Evolutionary conservation across 192 early-diverging fungal genomes (phyloP).

Genomic region (Backusella liffmaniae): DNA sequence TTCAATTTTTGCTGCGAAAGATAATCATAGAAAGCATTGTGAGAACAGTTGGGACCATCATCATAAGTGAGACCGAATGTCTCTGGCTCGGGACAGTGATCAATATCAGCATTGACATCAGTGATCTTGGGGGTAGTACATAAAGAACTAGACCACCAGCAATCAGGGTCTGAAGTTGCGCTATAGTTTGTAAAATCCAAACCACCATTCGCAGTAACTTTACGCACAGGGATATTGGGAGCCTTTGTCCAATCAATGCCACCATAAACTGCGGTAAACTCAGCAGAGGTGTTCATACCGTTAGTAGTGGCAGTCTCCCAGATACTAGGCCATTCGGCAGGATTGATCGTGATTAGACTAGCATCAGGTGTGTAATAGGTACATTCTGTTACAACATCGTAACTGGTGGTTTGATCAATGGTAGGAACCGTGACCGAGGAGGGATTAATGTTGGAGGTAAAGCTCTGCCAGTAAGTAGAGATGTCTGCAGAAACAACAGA

Average conservation of each 20-base stretch:
- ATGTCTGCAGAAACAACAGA: not conserved
- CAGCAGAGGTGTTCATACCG: constrained; percentile 32
- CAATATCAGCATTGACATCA: constrained; percentile 38
- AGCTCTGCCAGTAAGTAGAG: constrained; percentile 6
- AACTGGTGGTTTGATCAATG: constrained; percentile 20
- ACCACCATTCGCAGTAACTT: constrained; percentile 18
- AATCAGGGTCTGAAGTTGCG: constrained; percentile 20
- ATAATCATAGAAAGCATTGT: constrained; percentile 38
- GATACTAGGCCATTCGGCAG: constrained; percentile 19
- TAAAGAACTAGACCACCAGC: constrained; percentile 43
- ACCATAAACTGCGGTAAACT: constrained; percentile 39
- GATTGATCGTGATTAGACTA: constrained; percentile 2
- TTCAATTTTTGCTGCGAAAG: constrained; percentile 43
- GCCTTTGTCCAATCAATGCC: constrained; percentile 39
- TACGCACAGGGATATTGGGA: constrained; percentile 32
- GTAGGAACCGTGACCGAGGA: constrained; percentile 11
- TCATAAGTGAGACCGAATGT: constrained; percentile 60
- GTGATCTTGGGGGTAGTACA: constrained; percentile 32
- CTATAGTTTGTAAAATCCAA: constrained; percentile 21
- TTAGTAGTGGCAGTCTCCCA: constrained; percentile 22
- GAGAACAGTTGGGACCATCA: constrained; percentile 55
- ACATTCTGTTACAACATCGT: constrained; percentile 15
- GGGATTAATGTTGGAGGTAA: constrained; percentile 7
- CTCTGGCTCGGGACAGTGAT: constrained; percentile 31
- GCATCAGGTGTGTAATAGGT: constrained; percentile 14